Base-by-base conservation (phyloP, 805 yeast genomes). In the Metschnikowia dekortorum region DNA sequence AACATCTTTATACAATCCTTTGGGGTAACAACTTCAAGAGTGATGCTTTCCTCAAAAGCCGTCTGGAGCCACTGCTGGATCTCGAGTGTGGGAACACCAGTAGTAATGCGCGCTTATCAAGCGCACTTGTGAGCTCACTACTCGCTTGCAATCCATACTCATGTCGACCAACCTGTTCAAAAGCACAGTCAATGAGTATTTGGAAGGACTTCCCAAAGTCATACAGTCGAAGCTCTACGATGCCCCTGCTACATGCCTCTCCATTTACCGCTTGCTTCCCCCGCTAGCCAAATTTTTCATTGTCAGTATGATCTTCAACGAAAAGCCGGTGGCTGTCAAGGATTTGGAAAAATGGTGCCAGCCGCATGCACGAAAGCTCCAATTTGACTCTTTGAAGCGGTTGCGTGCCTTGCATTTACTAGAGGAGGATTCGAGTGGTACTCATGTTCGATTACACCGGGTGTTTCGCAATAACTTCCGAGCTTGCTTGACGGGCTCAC, bases 211-310 rank as follows among this genome's bases (percentile, higher is more conserved):
- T 6, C 96, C 98, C 1, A 89, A 86, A 61, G 75, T 86, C 6
- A 88, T 89, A n/a, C 92, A 91, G 59, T 76, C 84, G 22, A 81
- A 89, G 61, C 76, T 94, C 22, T 94, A 87, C 68, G 84, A 82
- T 59, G 66, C 68, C 46, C 96, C 99, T 2, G 96, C 97, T 10
- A 89, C 99, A 49, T 90, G 97, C 64, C 74, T 94, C 43, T 95
- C 99, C 2, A 84, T 94, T n/a, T 91, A 85, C 65, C 76, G 99
- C 55, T 73, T 94, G 52, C 75, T 94, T 14, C 97, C 99, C 0
- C 83, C 91, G 26, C 68, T 94, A 56, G 96, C 97, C 30, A 91
- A 92, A 64, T 86, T 89, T 66, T 85, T 86, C 61, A 83, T 92
- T 45, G 85, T 89, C 89, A 78, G 91, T 9, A 81, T 91, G 85